Evolutionary conservation across 2,329 filamentous ascomycete genomes (phyloP), one percentile per base, ranked within the genome.

Genomic region (Lithohypha guttulata): DNA sequence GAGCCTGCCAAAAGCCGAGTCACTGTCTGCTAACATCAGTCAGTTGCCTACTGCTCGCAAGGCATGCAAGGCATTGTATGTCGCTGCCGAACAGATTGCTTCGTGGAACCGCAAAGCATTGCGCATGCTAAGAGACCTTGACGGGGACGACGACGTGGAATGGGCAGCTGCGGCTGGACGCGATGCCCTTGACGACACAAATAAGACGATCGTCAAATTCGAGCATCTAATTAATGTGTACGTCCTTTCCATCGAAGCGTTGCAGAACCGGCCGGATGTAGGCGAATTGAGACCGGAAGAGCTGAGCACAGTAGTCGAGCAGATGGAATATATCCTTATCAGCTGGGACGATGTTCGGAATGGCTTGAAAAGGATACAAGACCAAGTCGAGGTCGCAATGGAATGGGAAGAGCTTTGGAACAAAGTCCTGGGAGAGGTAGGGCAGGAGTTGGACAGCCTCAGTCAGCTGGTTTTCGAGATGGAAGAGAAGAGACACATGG

Each of bases 341-440:
- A 84, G 87, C 53, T 98, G 91, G 91, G 71, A 77, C 30, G 77
- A 79, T 49, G 89, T 95, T 52, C 82, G 85, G 52, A 69, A 67
- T 28, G 80, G 81, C 1, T 65, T 98, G 35, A 81, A 81, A 47
- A 79, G 65, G 18, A 81, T 94, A 41, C 93, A 93, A 57, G 75
- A 75, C 33, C 89, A 96, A 55, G 89, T 98, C 13, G 91, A 96
- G 60, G 78, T 94, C 42, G 91, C 91, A 32, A 93, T 96, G 86
- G 91, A 98, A 56, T 98, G 89, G 89, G 87, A 95, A 59, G 87
- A 96, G 62, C 69, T 98, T 23, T 96, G 91, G 89, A 85, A 85
- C 52, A 84, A 75, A 47, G 89, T 96, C 2, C 68, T 98, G 2
- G 89, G 87, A 30, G 89, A 96, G 57, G 94, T 96, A 45, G 84